These are phyloP conservation scores for Exophiala dermatitidis DNA, from an alignment of 2,329 filamentous ascomycete species.

Conservation along the genomic window DNA sequence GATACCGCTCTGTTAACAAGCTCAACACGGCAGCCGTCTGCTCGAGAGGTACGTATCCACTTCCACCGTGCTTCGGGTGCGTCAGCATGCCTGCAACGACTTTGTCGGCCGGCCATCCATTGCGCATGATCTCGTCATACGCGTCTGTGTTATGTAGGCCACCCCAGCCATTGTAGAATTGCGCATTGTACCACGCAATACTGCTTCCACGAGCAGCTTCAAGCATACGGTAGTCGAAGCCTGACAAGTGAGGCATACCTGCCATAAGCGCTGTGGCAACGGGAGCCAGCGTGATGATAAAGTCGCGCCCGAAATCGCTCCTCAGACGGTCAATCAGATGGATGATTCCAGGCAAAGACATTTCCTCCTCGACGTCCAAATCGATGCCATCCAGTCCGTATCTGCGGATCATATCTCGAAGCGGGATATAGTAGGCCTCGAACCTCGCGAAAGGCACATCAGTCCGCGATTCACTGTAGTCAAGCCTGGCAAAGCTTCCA, in stretches of 20 bases:
- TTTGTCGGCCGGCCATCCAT: slow-evolving; percentile 64
- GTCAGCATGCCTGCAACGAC: slow-evolving; percentile 78
- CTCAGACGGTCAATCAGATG: slow-evolving; percentile 61
- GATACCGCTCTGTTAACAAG: slow-evolving; percentile 53
- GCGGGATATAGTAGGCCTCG: slow-evolving; percentile 64
- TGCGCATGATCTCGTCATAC: slow-evolving; percentile 38
- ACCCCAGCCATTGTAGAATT: slow-evolving; percentile 92
- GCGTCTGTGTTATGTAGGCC: slow-evolving; percentile 48
- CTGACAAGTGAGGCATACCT: slow-evolving; percentile 58
- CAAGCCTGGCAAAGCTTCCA: slow-evolving; percentile 60
- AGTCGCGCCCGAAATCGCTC: slow-evolving; percentile 37
- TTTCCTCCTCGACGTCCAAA: slow-evolving; percentile 71
- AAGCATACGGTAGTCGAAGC: slow-evolving; percentile 71
- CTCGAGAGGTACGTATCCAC: slow-evolving; percentile 56
- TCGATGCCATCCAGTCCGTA: slow-evolving; percentile 63
- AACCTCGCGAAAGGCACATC: slow-evolving; percentile 46
- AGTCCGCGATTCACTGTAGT: slow-evolving; percentile 43
- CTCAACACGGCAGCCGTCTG: slow-evolving; percentile 52
- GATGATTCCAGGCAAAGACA: slow-evolving; percentile 59
- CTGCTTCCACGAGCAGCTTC: slow-evolving; percentile 59
- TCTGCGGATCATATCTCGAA: slow-evolving; percentile 57
- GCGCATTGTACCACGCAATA: slow-evolving; percentile 80
- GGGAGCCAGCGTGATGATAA: slow-evolving; percentile 69
- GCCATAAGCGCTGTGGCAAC: slow-evolving; percentile 66
- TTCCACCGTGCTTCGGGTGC: slow-evolving; percentile 62